Conservation (phyloP, 352 stramenopile genomes). For the Phytophthora melonis region DNA sequence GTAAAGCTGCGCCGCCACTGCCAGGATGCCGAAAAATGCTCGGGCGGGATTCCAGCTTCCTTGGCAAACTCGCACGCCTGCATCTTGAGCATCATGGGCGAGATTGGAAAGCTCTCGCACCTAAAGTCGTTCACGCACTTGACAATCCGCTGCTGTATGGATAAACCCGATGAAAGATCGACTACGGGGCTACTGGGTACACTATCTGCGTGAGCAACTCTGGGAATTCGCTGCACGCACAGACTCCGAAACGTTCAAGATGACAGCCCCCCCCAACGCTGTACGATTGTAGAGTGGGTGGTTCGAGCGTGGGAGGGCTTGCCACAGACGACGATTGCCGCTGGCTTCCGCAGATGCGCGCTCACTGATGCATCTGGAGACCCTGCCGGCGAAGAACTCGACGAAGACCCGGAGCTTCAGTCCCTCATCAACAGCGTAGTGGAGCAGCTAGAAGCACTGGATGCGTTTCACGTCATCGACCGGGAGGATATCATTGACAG, state of each 20-base stretch:
- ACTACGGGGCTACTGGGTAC: neutral
- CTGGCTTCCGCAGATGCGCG: neutral
- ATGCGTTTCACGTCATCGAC: neutral
- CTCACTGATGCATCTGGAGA: neutral
- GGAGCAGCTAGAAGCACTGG: neutral
- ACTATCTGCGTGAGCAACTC: neutral
- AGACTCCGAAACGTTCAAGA: neutral
- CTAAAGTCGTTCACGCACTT: neutral
- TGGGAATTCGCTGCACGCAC: neutral
- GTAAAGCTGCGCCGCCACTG: neutral
- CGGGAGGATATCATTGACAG: neutral
- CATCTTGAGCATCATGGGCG: neutral
- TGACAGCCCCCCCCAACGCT: neutral
- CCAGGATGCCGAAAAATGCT: neutral
- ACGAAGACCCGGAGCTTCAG: neutral
- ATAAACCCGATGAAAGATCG: neutral
- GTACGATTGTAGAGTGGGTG: neutral
- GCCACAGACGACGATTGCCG: neutral
- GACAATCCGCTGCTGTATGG: neutral
- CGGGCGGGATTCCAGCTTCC: neutral
- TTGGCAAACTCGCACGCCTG: neutral
- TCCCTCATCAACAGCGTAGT: neutral
- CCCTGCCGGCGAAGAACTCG: neutral
- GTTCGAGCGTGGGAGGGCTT: neutral
- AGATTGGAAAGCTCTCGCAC: neutral